These are phyloP conservation scores for Spiraea crenata DNA, from an alignment of 331 rosid genomes.

Conservation along the genomic window DNA sequence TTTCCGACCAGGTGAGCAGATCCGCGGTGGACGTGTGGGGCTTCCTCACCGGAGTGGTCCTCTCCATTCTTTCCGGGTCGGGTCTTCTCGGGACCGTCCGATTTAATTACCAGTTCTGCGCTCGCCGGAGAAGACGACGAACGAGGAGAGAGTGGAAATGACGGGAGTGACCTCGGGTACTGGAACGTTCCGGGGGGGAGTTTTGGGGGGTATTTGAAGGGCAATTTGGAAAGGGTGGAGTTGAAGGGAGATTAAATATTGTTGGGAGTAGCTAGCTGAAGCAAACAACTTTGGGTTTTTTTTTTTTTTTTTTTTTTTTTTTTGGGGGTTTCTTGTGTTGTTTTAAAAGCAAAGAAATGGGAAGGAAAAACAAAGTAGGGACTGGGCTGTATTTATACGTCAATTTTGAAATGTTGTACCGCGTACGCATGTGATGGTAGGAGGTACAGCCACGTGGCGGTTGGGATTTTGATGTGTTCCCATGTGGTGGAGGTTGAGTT, in stretches of 20 bases:
- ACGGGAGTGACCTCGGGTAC: constrained; percentile 48
- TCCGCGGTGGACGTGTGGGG: constrained; percentile 90
- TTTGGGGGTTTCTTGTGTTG: not conserved
- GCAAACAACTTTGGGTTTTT: constrained; percentile 41
- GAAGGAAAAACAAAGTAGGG: not conserved
- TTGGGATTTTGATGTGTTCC: constrained; percentile 9
- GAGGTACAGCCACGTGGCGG: constrained; percentile 54
- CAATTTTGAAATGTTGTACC: constrained; percentile 54
- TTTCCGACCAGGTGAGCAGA: constrained; percentile 93
- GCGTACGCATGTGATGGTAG: constrained; percentile 47
- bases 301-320: constrained; percentile 27
- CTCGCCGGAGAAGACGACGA: too few relatives aligned
- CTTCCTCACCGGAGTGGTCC: constrained; percentile 86
- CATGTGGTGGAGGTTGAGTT: not conserved
- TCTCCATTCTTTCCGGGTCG: constrained; percentile 69
- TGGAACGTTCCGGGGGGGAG: constrained; percentile 21
- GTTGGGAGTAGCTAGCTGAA: constrained; percentile 13
- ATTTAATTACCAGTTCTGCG: not conserved
- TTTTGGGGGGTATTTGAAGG: constrained; percentile 12
- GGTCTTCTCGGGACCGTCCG: not conserved
- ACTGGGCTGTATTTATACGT: not conserved
- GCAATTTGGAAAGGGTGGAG: constrained; percentile 23
- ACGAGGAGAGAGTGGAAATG: constrained; percentile 21
- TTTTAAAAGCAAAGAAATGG: not conserved
- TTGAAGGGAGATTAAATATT: constrained; percentile 16